Percentiles rank a stretch among this genome's conserved stretches.
These are phyloP conservation scores for Hericium alpestre DNA, from an alignment of 768 basidiomycete species.

Conservation along the genomic window DNA sequence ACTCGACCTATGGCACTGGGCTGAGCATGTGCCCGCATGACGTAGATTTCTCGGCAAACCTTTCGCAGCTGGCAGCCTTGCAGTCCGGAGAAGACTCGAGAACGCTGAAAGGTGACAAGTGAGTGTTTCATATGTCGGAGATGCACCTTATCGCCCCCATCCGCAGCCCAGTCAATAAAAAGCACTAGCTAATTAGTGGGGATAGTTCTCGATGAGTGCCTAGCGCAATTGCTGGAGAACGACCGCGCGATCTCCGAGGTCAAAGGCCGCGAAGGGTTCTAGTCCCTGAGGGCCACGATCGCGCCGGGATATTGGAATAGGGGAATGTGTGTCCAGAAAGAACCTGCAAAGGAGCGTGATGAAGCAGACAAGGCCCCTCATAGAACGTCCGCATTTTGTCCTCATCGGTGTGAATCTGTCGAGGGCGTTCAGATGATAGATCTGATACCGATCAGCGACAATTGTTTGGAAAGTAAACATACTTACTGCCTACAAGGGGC, in stretches of 20 bases:
- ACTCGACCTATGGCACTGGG: too few relatives aligned
- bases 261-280: too few relatives aligned
- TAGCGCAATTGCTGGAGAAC: slow-evolving; percentile 5
- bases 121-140: background rate
- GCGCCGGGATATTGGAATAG: slow-evolving; percentile 22
- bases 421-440: too few relatives aligned
- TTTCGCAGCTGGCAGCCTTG: too few relatives aligned
- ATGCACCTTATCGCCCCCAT: slow-evolving; percentile 19
- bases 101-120: too few relatives aligned
- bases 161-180: slow-evolving; percentile 20
- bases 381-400: slow-evolving; percentile 17
- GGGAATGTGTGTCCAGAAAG: slow-evolving; percentile 17
- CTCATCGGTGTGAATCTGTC: slow-evolving; percentile 10
- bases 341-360: slow-evolving; percentile 22
- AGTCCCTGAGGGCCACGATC: background rate
- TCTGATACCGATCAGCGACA: too few relatives aligned
- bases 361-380: slow-evolving; percentile 14
- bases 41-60: too few relatives aligned
- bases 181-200: slow-evolving; percentile 18
- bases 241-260: background rate
- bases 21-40: too few relatives aligned
- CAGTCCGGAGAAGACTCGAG: too few relatives aligned
- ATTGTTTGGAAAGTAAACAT: too few relatives aligned
- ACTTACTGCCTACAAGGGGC: too few relatives aligned
- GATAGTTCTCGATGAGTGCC: slow-evolving; percentile 19